Base-by-base conservation (phyloP, 2,329 filamentous ascomycete species). In the Phaeosphaeria sp. region DNA sequence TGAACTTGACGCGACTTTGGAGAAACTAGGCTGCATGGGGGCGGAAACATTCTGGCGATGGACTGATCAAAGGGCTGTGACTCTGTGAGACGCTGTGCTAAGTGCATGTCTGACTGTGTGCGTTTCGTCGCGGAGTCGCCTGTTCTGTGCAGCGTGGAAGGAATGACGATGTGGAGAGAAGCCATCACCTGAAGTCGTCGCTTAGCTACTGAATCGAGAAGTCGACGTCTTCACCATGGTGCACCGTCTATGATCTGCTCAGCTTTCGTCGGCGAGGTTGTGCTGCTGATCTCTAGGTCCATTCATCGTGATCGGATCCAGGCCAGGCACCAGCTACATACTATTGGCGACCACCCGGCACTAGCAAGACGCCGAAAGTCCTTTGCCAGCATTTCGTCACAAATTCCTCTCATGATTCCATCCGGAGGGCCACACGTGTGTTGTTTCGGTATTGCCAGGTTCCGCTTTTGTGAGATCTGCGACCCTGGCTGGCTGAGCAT, bases 211-310 rank as follows among this genome's bases (percentile, higher is more conserved):
- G 40, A 44, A 15, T 44, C 42, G n/a, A 44, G 18, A 13, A 44
- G 42, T 21, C 18, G 18, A 44, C n/a, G 21, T 44, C 42, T 36
- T 13, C n/a, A 20, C 42, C n/a, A 52, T 46, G 36, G 46, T 46
- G n/a, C 50, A 22, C 21, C 25, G 17, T 8, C 15, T 17, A 8
- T 17, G 13, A 52, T 20, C 39, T n/a, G 17, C 36, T 36, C n/a
- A 24, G 18, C 20, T 7, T 45, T 13, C n/a, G 8, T 52, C 40
- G 40, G 50, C 25, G 50, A 52, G 42, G 24, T 46, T 30, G 17
- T n/a, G 15, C n/a, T 46, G 50, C 27, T 33, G 50, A 52, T 52
- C 50, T 22, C 22, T n/a, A n/a, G n/a, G n/a, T n/a, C n/a, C n/a
- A n/a, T n/a, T n/a, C n/a, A n/a, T n/a, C n/a, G n/a, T n/a, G n/a